Evolutionary conservation across 371 early-diverging fungal species (phyloP).

Genomic region (Mucor circinelloides): DNA sequence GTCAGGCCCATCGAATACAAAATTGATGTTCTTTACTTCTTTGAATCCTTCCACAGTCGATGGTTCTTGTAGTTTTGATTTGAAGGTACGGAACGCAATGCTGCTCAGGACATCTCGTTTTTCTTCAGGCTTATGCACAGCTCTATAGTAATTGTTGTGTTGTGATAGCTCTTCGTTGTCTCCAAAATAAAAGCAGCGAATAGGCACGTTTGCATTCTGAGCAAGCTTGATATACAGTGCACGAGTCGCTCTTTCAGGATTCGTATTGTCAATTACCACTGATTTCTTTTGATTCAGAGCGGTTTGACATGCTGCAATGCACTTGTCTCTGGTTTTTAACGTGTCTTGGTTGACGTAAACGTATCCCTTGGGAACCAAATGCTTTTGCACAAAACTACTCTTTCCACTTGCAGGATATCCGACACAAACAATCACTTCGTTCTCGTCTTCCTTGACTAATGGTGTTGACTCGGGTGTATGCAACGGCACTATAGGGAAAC

Average conservation of each 20-base stretch:
- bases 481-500: conserved; percentile 4
- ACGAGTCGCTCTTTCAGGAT: conserved; percentile 68
- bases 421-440: conserved; percentile 72
- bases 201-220: conserved; percentile 52
- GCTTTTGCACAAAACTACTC: conserved; percentile 66
- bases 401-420: conserved; percentile 93
- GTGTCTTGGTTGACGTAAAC: conserved; percentile 82
- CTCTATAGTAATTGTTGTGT: conserved; percentile 82
- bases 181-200: conserved; percentile 71
- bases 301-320: conserved; percentile 56
- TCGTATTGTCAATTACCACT: conserved; percentile 85
- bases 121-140: conserved; percentile 20
- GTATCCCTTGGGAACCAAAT: conserved; percentile 67
- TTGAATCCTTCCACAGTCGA: conserved; percentile 61
- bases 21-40: conserved; percentile 65
- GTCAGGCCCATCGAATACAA: conserved; percentile 59
- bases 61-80: conserved; percentile 56
- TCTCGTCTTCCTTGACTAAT: neutral
- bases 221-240: conserved; percentile 69
- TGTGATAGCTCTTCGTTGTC: conserved; percentile 63
- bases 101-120: conserved; percentile 45
- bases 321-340: conserved; percentile 74
- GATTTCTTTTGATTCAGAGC: conserved; percentile 57
- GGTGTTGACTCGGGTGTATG: conserved; percentile 11
- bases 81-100: conserved; percentile 62